These are phyloP conservation scores for Coemansia sp. DNA, from an alignment of 192 early-diverging fungal genomes.

Conservation along the genomic window DNA sequence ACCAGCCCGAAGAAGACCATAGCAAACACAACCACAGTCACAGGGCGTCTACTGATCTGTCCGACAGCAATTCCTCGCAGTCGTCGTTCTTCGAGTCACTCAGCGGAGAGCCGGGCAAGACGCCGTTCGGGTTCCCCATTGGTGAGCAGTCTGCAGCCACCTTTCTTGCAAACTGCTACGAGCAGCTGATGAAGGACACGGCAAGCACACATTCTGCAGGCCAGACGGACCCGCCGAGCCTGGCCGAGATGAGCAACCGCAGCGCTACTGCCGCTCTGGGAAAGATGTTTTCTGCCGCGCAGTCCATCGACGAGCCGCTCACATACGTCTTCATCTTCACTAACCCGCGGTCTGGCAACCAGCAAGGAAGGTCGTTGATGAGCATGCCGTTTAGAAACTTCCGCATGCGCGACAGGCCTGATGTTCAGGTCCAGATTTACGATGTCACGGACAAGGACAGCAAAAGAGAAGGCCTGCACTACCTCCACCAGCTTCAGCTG, in stretches of 20 bases:
- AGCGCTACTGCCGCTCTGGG: slow-evolving; percentile 16
- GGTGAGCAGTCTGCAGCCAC: slow-evolving; percentile 31
- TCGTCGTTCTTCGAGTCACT: slow-evolving; percentile 21
- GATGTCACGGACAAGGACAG: slow-evolving; percentile 65
- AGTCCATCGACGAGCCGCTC: slow-evolving; percentile 50
- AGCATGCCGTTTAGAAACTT: slow-evolving; percentile 66
- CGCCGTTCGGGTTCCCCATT: slow-evolving; percentile 35
- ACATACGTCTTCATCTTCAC: slow-evolving; percentile 73
- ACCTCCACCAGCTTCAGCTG: slow-evolving; percentile 58
- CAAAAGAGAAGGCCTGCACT: slow-evolving; percentile 57
- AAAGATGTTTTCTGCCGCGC: slow-evolving; percentile 10
- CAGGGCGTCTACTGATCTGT: neutral
- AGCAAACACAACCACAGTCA: slow-evolving; percentile 2
- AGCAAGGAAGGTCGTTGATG: slow-evolving; percentile 62
- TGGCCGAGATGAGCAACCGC: slow-evolving; percentile 11
- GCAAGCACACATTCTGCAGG: slow-evolving; percentile 16
- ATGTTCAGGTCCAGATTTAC: slow-evolving; percentile 74
- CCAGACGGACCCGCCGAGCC: neutral
- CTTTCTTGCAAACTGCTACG: slow-evolving; percentile 47
- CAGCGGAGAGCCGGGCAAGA: slow-evolving; percentile 21
- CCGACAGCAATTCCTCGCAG: slow-evolving; percentile 6
- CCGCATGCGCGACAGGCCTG: slow-evolving; percentile 61
- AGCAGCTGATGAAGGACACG: slow-evolving; percentile 41
- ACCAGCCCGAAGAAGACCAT: neutral
- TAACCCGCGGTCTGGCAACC: slow-evolving; percentile 73